These are phyloP conservation scores for Dactylellina haptotyla DNA, from an alignment of 2,329 filamentous ascomycete species.

Conservation along the genomic window DNA sequence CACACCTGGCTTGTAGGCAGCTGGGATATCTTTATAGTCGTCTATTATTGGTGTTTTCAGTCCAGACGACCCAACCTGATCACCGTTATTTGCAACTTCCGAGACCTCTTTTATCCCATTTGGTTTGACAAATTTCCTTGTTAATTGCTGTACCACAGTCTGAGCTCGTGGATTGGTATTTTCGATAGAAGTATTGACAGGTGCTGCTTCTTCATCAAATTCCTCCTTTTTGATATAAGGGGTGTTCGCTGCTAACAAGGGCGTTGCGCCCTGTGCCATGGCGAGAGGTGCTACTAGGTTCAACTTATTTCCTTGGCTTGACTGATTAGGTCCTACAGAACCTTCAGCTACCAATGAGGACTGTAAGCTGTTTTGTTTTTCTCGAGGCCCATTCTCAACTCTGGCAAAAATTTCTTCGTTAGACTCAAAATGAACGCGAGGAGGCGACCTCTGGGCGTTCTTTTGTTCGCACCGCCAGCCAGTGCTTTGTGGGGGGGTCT, in stretches of 20 bases:
- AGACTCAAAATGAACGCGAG: not conserved
- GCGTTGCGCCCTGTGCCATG: not conserved
- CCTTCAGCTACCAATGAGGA: not conserved
- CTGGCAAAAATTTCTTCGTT: not conserved
- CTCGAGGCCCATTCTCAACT: not conserved
- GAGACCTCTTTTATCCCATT: not conserved
- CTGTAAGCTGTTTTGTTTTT: not conserved
- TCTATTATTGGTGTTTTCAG: not conserved
- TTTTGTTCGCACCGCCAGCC: not conserved
- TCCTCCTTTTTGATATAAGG: slow-evolving; percentile 36
- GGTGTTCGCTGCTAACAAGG: slow-evolving; percentile 1
- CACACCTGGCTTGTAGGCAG: slow-evolving; percentile 21
- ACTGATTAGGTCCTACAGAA: not conserved
- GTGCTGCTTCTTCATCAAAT: slow-evolving; percentile 30
- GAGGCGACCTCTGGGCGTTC: not conserved
- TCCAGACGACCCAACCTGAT: not conserved
- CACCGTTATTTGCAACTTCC: no score
- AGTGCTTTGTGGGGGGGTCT: not conserved
- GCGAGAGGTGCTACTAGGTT: not conserved
- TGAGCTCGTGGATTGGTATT: not conserved
- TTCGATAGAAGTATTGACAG: not conserved
- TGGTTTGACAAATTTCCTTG: slow-evolving; percentile 1
- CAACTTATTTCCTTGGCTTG: not conserved
- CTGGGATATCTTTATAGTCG: not conserved
- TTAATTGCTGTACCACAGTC: slow-evolving; percentile 3